Base-by-base conservation (phyloP, 495 filamentous ascomycete genomes). In the Lepraria neglecta region DNA sequence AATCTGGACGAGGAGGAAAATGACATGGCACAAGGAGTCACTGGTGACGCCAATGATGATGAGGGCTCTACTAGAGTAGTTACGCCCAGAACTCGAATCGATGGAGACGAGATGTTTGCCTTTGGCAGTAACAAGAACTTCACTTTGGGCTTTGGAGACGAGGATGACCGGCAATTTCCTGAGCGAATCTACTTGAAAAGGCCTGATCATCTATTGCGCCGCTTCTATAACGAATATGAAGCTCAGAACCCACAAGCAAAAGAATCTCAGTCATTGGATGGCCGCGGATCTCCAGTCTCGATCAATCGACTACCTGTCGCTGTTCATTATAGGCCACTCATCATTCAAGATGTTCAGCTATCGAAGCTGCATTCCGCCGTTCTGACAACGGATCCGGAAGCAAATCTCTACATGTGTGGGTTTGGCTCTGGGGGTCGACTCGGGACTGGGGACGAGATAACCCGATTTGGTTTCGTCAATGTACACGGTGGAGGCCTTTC, bases 41-140 rank as follows among this genome's bases (percentile, higher is more conserved):
- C 65, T 35, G 76, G 74, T 6, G 72, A 76, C 6, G 59, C 54
- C 4, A 72, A 71, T 51, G 72, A 74, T 12, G 64, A 67, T 42
- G 67, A 69, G 45, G 33, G 61, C 21, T 28, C 56, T 7, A 68
- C 67, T 31, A 56, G 62, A 38, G 17, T 62, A 40, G 56, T 75
- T 14, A 73, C 71, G 56, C 69, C 74, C 6, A 66, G 68, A 3
- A 67, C 63, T 11, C 72, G 80, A 53, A 69, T 83, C 38, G 71
- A 80, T 24, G 91, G 88, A 15, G 92, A 96, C 69, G 94, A 98
- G 68, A 73, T 96, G 0, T 98, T 88, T 66, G 87, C 88, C 0
- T 94, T 96, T 70, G 94, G 94, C 21, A 96, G 90, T 71, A 97
- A 96, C 72, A 92, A 94, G 66, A 98, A 98, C 66, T 75, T 95